Evolutionary conservation across 768 basidiomycete genomes (phyloP).

Genomic region (Epithele typhae): DNA sequence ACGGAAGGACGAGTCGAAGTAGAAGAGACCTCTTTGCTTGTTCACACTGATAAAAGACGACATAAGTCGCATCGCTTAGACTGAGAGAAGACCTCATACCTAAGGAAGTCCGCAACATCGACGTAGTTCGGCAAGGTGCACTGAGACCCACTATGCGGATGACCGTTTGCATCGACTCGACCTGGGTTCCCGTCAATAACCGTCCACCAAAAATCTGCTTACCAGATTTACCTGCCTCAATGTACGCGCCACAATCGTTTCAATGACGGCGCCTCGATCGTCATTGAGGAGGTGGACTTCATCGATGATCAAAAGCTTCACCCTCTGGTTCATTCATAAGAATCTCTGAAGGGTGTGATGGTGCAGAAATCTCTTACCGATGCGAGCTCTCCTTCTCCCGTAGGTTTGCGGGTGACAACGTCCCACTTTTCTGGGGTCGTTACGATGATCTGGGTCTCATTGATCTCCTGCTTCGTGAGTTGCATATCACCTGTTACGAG

Average conservation of each 20-base stretch:
- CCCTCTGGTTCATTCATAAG: slow-evolving; percentile 59
- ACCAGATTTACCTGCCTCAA: slow-evolving; percentile 63
- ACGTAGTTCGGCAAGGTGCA: slow-evolving; percentile 94
- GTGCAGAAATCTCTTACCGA: slow-evolving; percentile 49
- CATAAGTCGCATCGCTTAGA: too few relatives aligned
- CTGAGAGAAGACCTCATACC: slow-evolving; percentile 47
- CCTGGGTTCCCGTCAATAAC: slow-evolving; percentile 39
- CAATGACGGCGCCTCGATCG: slow-evolving; percentile 96
- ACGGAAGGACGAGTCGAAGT: slow-evolving; percentile 95
- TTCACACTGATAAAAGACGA: slow-evolving; percentile 62
- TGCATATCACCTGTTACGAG: slow-evolving; percentile 80
- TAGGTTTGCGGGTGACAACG: slow-evolving; percentile 95
- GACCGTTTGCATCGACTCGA: slow-evolving; percentile 93
- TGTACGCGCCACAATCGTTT: slow-evolving; percentile 95
- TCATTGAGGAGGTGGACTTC: slow-evolving; percentile 97
- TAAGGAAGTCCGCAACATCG: slow-evolving; percentile 92
- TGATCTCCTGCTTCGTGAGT: slow-evolving; percentile 88
- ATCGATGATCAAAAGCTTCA: slow-evolving; percentile 94
- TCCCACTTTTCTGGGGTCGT: slow-evolving; percentile 99
- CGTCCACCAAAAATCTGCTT: slow-evolving; percentile 1
- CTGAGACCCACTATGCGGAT: slow-evolving; percentile 95
- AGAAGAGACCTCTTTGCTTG: slow-evolving; percentile 83
- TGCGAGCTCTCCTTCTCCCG: slow-evolving; percentile 94
- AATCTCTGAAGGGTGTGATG: not conserved
- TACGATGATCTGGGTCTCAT: slow-evolving; percentile 94